These are phyloP conservation scores for Aspergillus vadensis DNA, from an alignment of 2,329 filamentous ascomycete species.

Conservation along the genomic window DNA sequence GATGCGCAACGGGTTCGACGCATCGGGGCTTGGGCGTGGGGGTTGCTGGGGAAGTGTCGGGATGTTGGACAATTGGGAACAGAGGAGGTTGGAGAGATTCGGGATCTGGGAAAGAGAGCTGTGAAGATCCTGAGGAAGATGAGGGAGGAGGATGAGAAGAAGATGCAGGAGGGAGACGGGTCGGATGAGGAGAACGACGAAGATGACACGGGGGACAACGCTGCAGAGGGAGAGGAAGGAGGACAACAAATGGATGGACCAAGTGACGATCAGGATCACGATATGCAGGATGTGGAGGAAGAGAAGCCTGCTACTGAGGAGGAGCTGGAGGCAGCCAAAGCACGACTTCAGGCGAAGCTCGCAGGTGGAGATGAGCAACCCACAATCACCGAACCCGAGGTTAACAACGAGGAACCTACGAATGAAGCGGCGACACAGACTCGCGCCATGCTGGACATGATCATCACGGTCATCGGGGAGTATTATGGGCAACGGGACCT, in stretches of 20 bases:
- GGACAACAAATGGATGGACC: constrained; percentile 1
- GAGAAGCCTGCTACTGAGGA: constrained; percentile 23
- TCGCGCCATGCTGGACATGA: constrained; percentile 83
- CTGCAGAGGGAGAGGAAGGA: constrained; percentile 1
- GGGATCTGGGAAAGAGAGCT: constrained; percentile 78
- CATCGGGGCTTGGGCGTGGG: constrained; percentile 84
- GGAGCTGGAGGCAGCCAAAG: constrained; percentile 54
- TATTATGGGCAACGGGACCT: constrained; percentile 88
- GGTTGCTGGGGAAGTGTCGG: constrained; percentile 72
- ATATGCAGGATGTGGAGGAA: constrained; percentile 9
- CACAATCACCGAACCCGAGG: constrained; percentile 16
- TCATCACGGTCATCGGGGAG: constrained; percentile 83
- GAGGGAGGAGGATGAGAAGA: constrained; percentile 46
- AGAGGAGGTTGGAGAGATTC: constrained; percentile 71
- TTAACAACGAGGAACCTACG: constrained; percentile 17
- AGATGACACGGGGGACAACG: constrained; percentile 1
- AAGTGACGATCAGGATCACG: neutral
- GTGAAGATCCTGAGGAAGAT: constrained; percentile 52
- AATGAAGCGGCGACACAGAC: constrained; percentile 31
- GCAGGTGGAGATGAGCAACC: constrained; percentile 17
- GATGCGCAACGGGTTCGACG: constrained; percentile 63
- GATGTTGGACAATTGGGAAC: constrained; percentile 74
- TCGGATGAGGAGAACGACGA: constrained; percentile 27
- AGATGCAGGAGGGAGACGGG: constrained; percentile 28
- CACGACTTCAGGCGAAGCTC: constrained; percentile 48